Evolutionary conservation across 2,329 filamentous ascomycete species (phyloP).

Genomic region (Rutstroemia sydowiana): DNA sequence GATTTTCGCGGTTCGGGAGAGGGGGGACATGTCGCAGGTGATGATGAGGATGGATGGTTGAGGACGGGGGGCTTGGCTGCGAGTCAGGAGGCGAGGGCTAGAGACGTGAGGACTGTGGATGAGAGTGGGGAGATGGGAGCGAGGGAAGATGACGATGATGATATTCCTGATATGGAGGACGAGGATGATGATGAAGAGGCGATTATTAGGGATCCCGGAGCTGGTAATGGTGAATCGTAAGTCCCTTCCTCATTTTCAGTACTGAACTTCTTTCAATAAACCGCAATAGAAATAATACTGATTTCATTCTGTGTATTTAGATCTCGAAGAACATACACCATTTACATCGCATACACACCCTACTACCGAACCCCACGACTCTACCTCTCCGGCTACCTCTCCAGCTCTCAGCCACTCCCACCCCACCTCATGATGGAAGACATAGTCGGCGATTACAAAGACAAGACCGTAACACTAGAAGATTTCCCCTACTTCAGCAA

Average conservation of each 20-base stretch:
- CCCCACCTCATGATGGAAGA: constrained; percentile 92
- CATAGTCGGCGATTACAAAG: constrained; percentile 92
- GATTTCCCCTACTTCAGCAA: constrained; percentile 94
- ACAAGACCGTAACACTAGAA: constrained; percentile 97
- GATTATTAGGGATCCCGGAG: constrained; percentile 70
- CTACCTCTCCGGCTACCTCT: constrained; percentile 85
- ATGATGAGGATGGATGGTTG: constrained; percentile 84
- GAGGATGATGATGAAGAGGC: constrained; percentile 91
- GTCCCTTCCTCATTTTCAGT: constrained; percentile 10
- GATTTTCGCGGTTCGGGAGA: constrained; percentile 49
- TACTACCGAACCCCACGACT: constrained; percentile 95
- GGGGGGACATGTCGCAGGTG: constrained; percentile 40
- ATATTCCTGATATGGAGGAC: constrained; percentile 98
- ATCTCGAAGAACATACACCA: constrained; percentile 84
- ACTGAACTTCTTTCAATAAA: no score
- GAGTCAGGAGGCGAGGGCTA: constrained; percentile 66
- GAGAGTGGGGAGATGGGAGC: constrained; percentile 82
- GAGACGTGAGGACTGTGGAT: constrained; percentile 81
- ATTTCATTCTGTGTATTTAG: constrained; percentile 44
- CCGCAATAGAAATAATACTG: no score
- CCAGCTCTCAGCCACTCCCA: constrained; percentile 71
- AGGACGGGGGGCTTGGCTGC: constrained; percentile 74
- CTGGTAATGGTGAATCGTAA: constrained; percentile 27
- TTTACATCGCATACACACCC: constrained; percentile 96
- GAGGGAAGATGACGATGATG: constrained; percentile 62